A percentile compares a stretch with the other conserved stretches of the same genome.
Evolutionary conservation across 345 rosid genomes (phyloP).

Genomic region (Durio zibethinus): DNA sequence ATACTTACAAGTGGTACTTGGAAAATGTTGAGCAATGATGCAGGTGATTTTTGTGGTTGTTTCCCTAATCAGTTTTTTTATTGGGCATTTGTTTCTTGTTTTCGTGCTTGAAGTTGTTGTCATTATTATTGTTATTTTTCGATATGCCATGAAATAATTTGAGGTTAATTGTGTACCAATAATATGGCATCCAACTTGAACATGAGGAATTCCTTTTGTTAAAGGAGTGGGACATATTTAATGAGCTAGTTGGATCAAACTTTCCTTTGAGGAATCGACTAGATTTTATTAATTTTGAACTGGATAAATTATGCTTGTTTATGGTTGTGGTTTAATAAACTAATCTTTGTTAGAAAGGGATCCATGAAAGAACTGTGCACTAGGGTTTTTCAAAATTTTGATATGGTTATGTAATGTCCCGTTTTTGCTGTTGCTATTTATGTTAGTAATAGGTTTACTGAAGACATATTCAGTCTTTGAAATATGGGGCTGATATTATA

Average conservation of each 20-base stretch:
- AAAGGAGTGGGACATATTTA: background rate
- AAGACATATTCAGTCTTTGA: background rate
- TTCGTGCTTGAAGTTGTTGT: background rate
- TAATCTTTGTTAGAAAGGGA: background rate
- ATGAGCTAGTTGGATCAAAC: background rate
- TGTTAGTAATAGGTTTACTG: background rate
- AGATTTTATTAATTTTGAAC: background rate
- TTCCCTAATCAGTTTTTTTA: background rate
- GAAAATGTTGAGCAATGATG: slow-evolving; percentile 53
- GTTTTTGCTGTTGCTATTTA: background rate
- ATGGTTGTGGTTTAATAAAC: background rate
- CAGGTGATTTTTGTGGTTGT: background rate
- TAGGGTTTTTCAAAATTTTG: background rate
- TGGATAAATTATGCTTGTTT: background rate
- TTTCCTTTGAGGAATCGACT: background rate
- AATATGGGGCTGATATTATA: background rate
- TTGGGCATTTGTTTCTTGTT: slow-evolving; percentile 4
- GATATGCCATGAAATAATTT: slow-evolving; percentile 12
- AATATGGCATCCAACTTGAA: slow-evolving; percentile 1
- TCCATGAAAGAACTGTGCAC: background rate
- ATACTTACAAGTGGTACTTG: slow-evolving; percentile 85
- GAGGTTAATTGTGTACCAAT: background rate
- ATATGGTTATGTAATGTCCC: too few species aligned
- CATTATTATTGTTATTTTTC: background rate
- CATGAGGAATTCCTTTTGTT: background rate